Evolutionary conservation across 2,329 filamentous ascomycete genomes (phyloP), one percentile per base, ranked within the genome.

Genomic region (Intubia oerlemansii): DNA sequence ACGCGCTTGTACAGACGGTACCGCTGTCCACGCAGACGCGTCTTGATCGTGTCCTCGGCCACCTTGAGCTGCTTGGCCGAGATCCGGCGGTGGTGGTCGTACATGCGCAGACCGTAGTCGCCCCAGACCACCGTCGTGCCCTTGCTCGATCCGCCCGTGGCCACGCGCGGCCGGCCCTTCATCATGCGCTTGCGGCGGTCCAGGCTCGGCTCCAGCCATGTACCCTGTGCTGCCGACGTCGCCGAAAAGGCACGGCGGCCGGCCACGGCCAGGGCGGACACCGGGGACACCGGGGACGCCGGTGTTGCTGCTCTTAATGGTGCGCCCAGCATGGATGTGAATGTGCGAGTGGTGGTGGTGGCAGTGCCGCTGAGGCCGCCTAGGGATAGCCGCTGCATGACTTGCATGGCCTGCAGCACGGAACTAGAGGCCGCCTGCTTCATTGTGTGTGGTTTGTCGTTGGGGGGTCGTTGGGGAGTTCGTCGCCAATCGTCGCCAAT

Each of bases 41-140:
- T 68, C 49, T 81, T 85, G 51, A 98, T 95, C 3, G 85, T 88
- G 41, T 93, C 82, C 47, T 92, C 84, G 36, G 81, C 88, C 45
- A 81, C 73, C 54, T 84, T 84, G 37, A 98, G 64, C 42, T 91
- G 79, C 39, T 69, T 59, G 15, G 88, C 79, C 40, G 76, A 81
- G 47, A 98, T 79, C 44, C 88, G 70, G 33, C 88, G 77, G 54
- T 93, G 78, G 49, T 92, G 79, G 52, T 98, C 88, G 37, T 63
- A 71, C 72, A 98, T 88, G 32, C 88, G 78, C 40, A 98, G 57
- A 7, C 88, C 88, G 47, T 84, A 98, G 50, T 95, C 84, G 31
- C 88, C 88, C 81, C 82, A 95, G 32, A 90, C 71, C 13, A 98
- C 77, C 0, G 85, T 95, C 20, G 88, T 98, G 41, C 88, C 88